Evolutionary conservation across 305 asterid species (phyloP).

Genomic region (Ruellia speciosa): DNA sequence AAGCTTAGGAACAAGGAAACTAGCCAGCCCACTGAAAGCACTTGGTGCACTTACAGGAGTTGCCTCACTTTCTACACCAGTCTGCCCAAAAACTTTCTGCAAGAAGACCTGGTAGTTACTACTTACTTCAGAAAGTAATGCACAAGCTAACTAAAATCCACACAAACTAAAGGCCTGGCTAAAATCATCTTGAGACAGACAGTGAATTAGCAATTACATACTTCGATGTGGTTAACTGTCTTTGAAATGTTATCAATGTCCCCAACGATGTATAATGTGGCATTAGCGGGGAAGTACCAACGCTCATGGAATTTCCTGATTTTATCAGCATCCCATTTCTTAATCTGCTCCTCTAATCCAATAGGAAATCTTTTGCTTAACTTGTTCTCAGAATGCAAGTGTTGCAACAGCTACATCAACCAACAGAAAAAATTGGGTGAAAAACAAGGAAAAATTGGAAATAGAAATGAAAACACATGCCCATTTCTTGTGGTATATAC

Average conservation of each 20-base stretch:
- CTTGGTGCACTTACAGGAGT: slow-evolving; percentile 50
- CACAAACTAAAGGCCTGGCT: slow-evolving; percentile 18
- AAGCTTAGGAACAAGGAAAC: slow-evolving; percentile 86
- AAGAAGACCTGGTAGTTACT: slow-evolving; percentile 19
- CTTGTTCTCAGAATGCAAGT: slow-evolving; percentile 96
- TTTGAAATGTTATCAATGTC: slow-evolving; percentile 75
- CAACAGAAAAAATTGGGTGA: slow-evolving; percentile 21
- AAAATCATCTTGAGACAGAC: slow-evolving; percentile 18
- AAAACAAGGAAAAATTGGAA: slow-evolving; percentile 1
- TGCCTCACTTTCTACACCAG: slow-evolving; percentile 51
- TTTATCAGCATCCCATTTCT: slow-evolving; percentile 97
- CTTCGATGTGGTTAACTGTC: slow-evolving; percentile 82
- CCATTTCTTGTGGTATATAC: slow-evolving; percentile 36
- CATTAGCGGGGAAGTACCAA: slow-evolving; percentile 98
- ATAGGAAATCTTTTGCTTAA: slow-evolving; percentile 94
- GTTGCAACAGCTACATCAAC: slow-evolving; percentile 71
- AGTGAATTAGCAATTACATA: slow-evolving; percentile 30
- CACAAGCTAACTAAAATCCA: slow-evolving; percentile 9
- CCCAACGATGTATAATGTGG: slow-evolving; percentile 95
- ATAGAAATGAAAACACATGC: slow-evolving; percentile 16
- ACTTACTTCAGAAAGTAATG: slow-evolving; percentile 15
- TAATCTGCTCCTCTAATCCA: slow-evolving; percentile 95
- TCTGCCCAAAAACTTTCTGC: slow-evolving; percentile 85
- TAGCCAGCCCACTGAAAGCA: slow-evolving; percentile 96
- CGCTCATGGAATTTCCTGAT: slow-evolving; percentile 94